phyloP scores from a whole-genome alignment of 2,329 filamentous ascomycete genomes.

The Aspergillus vadensis region DNA sequence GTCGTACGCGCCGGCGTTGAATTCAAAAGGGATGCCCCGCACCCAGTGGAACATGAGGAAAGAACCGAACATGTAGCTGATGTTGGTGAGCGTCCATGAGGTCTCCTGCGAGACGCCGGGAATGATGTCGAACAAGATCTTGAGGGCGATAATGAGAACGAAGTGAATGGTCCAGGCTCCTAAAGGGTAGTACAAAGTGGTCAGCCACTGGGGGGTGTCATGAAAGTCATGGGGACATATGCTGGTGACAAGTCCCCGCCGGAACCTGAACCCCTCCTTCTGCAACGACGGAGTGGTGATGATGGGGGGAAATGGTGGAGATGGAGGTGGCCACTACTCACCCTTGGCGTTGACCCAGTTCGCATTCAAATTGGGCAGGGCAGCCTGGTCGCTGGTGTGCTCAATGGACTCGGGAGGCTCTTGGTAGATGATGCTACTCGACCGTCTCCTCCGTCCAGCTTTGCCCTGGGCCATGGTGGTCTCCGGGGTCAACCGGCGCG shows the following conservation, averaged over 20 bases:
- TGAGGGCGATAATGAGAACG: constrained; percentile 85
- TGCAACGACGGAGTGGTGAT: background rate
- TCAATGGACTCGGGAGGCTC: constrained; percentile 95
- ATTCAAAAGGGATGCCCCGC: constrained; percentile 95
- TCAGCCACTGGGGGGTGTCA: constrained; percentile 20
- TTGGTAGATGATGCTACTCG: constrained; percentile 97
- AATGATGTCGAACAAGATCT: constrained; percentile 96
- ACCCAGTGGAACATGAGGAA: constrained; percentile 99
- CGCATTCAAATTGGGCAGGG: constrained; percentile 91
- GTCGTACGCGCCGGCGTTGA: constrained; percentile 97
- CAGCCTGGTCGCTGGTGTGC: constrained; percentile 95
- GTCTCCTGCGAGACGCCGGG: constrained; percentile 96
- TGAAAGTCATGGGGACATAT: no score
- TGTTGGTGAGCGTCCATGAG: constrained; percentile 98
- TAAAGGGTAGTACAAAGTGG: constrained; percentile 41
- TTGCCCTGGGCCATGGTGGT: constrained; percentile 66
- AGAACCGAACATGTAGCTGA: constrained; percentile 97
- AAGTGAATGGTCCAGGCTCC: constrained; percentile 98
- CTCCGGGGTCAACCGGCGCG: constrained; percentile 57
- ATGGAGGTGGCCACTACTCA: constrained; percentile 50
- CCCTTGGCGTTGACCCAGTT: constrained; percentile 99
- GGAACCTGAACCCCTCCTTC: background rate
- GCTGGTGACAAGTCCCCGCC: background rate
- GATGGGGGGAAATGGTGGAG: background rate
- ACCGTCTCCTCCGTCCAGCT: constrained; percentile 80